phyloP scores from a whole-genome alignment of 176 grass and related monocot species.

The Oryza glumipatula region DNA sequence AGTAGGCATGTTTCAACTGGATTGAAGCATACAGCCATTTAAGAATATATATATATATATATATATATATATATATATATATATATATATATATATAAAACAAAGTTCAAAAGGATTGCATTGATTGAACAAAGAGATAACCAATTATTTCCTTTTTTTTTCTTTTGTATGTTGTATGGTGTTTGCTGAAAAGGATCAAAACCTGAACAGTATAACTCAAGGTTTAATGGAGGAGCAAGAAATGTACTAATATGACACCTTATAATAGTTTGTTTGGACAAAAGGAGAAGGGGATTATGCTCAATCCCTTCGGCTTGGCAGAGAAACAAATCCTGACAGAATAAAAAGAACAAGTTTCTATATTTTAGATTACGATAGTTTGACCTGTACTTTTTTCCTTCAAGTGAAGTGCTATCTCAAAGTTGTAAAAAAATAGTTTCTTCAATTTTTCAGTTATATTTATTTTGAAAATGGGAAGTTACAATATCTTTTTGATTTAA shows the following conservation, averaged over 20 bases:
- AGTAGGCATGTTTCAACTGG: background rate
- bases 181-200: background rate
- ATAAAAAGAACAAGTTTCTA: background rate
- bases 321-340: background rate
- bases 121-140: background rate
- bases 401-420: background rate
- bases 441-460: background rate
- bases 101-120: background rate
- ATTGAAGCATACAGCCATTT: background rate
- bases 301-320: background rate
- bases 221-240: background rate
- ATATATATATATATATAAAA: background rate
- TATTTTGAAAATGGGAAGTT: background rate
- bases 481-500: background rate
- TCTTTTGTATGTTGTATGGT: background rate
- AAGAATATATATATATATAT: background rate
- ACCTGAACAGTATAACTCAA: background rate
- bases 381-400: background rate
- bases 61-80: no score
- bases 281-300: background rate
- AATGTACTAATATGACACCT: background rate
- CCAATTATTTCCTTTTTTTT: constrained; percentile 5
- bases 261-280: background rate
- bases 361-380: background rate
- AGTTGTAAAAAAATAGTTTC: background rate